Base-by-base conservation (phyloP, 2,329 filamentous ascomycete genomes). In the Pezicula carpinea region DNA sequence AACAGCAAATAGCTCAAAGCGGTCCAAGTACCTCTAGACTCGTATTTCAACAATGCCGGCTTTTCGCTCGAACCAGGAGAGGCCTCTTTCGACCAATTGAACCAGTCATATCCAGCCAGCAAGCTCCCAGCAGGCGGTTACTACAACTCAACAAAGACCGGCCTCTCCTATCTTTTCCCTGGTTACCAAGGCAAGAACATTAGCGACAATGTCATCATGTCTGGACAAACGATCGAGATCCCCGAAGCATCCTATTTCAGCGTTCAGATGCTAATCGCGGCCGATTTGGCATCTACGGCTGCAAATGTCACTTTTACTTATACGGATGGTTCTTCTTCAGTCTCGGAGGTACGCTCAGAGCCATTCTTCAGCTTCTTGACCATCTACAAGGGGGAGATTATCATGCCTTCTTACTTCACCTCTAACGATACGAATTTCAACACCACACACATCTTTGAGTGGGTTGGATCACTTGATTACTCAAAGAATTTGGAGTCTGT, bases 41-140 rank as follows among this genome's bases (percentile, higher is more conserved):
- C 58, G 0, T 64, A 65, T 35, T 71, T 69, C 59, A 74, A 76
- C 60, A 75, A 75, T 55, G 72, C 72, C 46, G 72, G 62, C 1
- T 74, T 76, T 48, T 70, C 70, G 3, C 63, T 64, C 0, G 61
- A 62, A 11, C 67, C 72, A 0, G 70, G 70, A 2, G 70, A 75
- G 53, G 68, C 72, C 1, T 61, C 67, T n/a, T 73, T 75, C 48
- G 70, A 75, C 45, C 53, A 48, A 2, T 52, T 66, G 3, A 66
- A 67, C 35, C 64, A 72, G 41, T 71, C 71, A 0, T 74, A 69
- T 47, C 70, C 71, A 6, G 60, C 60, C 11, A 62, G 65, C 2
- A 49, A 53, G 14, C 40, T 67, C 4, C 50, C 48, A 13, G 46
- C 56, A 19, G 62, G 61, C 6, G 59, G 62, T 14, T 55, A 58